Evolutionary conservation across 768 basidiomycete genomes (phyloP), one percentile per base, ranked within the genome.

Genomic region (Gyrodon lividus): DNA sequence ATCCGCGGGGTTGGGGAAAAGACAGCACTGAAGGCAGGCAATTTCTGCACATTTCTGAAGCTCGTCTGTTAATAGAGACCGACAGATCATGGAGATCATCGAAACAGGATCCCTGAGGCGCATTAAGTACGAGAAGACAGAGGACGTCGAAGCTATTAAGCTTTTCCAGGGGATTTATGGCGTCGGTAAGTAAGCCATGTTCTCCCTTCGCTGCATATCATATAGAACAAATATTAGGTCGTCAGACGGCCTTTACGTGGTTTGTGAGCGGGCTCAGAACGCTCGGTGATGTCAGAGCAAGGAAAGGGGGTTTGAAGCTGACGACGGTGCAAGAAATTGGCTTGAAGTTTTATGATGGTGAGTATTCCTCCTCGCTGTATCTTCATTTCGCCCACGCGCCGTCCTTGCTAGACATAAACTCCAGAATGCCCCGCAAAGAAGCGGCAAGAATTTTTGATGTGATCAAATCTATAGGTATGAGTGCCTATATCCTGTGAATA

Each of bases 141-240:
- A 80, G 31, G 87, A 88, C 45, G 75, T 88, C 1, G 64, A 71
- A 34, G 77, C 77, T 0, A 75, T 77, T 3, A 70, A 74, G 20
- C 41, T 83, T 9, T 94, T 96, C 61, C 79, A 80, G 48, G 87
- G 89, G 7, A 86, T 97, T 38, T 95, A 95, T 60, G 92, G 89
- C 28, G 90, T 94, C 51, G 93, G 92, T 83, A 54, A 53, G 85
- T 69, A 49, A 13, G 37, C n/a, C 6, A 1, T 40, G 6, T 4
- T 10, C 51, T 46, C 35, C 28, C 14, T 33, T 28, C 48, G 6
- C 20, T 35, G 9, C n/a, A n/a, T 30, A 16, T 28, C 10, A 31
- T 6, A 23, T 49, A 53, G 7, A 54, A 3, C 35, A 20, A 41
- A 34, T 20, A 24, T 17, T 47, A 89, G 88, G 92, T 12, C 78